These are phyloP conservation scores for Rhinocladiella mackenziei DNA, from an alignment of 2,329 filamentous ascomycete genomes.

Conservation along the genomic window DNA sequence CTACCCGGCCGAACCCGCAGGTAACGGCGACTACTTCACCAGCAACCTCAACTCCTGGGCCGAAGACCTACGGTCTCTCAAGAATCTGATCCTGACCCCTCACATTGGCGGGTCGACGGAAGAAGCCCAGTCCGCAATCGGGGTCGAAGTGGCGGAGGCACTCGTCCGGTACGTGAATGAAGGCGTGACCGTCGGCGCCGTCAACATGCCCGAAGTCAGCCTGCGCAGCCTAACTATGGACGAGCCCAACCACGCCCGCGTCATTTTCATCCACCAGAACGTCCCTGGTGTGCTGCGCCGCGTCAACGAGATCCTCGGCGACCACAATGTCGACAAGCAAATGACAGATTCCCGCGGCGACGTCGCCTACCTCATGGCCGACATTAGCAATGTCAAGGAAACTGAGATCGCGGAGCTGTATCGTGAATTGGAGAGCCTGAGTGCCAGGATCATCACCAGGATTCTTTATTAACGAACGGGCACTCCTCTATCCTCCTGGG, in stretches of 20 bases:
- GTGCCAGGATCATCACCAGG: conserved; percentile 27
- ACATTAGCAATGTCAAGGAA: conserved; percentile 81
- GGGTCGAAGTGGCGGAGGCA: conserved; percentile 83
- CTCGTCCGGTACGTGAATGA: conserved; percentile 94
- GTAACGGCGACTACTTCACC: conserved; percentile 94
- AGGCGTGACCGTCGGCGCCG: conserved; percentile 82
- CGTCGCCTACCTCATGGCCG: conserved; percentile 94
- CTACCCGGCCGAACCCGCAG: conserved; percentile 87
- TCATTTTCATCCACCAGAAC: conserved; percentile 97
- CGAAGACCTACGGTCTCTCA: conserved; percentile 76
- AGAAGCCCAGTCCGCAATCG: conserved; percentile 94
- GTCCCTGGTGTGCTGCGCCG: conserved; percentile 89
- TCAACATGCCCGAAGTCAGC: conserved; percentile 94
- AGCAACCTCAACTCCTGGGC: conserved; percentile 77
- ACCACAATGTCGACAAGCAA: conserved; percentile 99
- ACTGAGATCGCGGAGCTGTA: conserved; percentile 81
- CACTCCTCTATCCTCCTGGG: too few species aligned
- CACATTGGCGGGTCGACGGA: conserved; percentile 98
- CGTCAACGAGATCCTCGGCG: conserved; percentile 91
- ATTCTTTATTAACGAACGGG: conserved; percentile 30
- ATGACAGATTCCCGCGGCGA: conserved; percentile 94
- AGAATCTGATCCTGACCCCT: conserved; percentile 91
- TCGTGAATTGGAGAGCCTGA: conserved; percentile 71
- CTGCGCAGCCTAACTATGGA: conserved; percentile 86
- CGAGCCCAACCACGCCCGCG: conserved; percentile 81